Evolutionary conservation across 2,329 filamentous ascomycete species (phyloP).

Genomic region (Akanthomyces dipterigenus): DNA sequence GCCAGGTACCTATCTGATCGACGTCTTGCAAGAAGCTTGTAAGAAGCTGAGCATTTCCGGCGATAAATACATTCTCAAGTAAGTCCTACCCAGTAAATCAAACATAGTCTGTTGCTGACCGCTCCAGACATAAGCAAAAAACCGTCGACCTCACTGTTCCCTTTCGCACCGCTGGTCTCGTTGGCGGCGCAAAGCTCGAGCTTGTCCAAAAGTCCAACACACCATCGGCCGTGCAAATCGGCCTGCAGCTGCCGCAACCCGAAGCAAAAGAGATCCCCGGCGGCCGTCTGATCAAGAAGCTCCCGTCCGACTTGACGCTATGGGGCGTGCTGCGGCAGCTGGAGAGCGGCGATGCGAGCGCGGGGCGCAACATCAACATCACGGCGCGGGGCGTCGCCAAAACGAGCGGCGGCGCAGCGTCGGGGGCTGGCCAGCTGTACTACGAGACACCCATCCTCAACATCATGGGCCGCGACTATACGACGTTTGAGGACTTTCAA

Average conservation of each 20-base stretch:
- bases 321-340: conserved; percentile 90
- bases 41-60: conserved; percentile 67
- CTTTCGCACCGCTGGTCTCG: conserved; percentile 75
- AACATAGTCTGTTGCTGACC: not conserved
- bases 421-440: conserved; percentile 66
- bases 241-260: conserved; percentile 72
- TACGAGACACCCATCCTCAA: conserved; percentile 85
- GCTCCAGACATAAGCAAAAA: conserved; percentile 69
- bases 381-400: conserved; percentile 74
- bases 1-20: conserved; percentile 72
- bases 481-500: conserved; percentile 73
- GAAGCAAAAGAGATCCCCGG: conserved; percentile 57
- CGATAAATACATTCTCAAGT: conserved; percentile 78
- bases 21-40: conserved; percentile 84
- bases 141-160: conserved; percentile 77
- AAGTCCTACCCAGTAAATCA: conserved; percentile 19
- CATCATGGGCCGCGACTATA: conserved; percentile 73
- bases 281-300: conserved; percentile 71
- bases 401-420: conserved; percentile 43
- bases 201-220: conserved; percentile 83
- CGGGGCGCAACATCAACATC: conserved; percentile 63
- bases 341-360: conserved; percentile 64
- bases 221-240: conserved; percentile 77
- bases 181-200: conserved; percentile 83
- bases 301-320: conserved; percentile 78